phyloP scores from a whole-genome alignment of 148 eudicot species.

The Rhododendron mucronatum region DNA sequence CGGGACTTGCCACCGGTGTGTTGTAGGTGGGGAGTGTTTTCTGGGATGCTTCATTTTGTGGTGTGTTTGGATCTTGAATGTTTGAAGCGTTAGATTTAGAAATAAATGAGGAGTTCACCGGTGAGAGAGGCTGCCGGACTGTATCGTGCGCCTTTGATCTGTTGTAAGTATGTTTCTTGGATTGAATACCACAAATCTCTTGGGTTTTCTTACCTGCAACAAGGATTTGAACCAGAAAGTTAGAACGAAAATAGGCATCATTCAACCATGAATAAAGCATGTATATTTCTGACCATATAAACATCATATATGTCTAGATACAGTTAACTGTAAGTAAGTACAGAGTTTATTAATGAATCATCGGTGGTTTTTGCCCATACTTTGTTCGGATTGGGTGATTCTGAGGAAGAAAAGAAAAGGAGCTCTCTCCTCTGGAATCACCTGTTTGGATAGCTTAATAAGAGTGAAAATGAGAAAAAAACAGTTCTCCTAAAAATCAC shows the following conservation, averaged over 20 bases:
- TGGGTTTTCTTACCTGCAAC: conserved; percentile 46
- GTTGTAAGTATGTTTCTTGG: conserved; percentile 26
- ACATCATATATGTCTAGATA: not conserved
- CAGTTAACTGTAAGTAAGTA: not conserved
- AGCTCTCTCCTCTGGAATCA: not conserved
- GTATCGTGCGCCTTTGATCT: conserved; percentile 18
- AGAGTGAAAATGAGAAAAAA: not conserved
- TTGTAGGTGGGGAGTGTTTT: conserved; percentile 19
- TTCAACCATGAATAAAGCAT: not conserved
- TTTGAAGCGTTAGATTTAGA: conserved; percentile 27
- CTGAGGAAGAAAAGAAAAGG: not conserved
- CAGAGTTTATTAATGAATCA: not conserved
- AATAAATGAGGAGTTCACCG: conserved; percentile 29
- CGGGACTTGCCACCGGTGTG: conserved; percentile 41
- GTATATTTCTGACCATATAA: not conserved
- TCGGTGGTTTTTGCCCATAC: not conserved
- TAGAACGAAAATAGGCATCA: not conserved
- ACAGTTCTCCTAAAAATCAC: not conserved
- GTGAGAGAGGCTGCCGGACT: conserved; percentile 51
- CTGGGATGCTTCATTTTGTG: conserved; percentile 14
- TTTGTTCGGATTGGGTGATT: not conserved
- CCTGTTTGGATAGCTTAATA: not conserved
- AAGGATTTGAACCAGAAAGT: not conserved
- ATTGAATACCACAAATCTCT: conserved; percentile 12
- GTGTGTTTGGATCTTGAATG: conserved; percentile 24